Evolutionary conservation across 1,284 basidiomycete species (phyloP).

Genomic region (Marasmius sp.): DNA sequence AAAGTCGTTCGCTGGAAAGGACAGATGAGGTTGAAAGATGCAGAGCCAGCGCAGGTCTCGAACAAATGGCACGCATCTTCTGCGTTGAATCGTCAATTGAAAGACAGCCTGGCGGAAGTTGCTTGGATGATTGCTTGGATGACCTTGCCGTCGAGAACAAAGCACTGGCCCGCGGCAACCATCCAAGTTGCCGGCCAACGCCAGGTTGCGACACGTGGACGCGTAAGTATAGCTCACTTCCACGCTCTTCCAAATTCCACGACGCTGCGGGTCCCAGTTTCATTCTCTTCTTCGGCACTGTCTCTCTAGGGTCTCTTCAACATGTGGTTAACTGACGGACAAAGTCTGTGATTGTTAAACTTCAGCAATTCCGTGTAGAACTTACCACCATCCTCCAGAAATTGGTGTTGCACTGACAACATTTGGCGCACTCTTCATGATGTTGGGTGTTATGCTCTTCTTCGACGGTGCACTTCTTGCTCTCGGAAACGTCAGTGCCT

Average conservation of each 20-base stretch:
- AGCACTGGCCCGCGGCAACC: too few relatives aligned
- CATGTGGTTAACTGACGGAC: conserved; percentile 73
- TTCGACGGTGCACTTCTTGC: conserved; percentile 98
- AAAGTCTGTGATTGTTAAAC: conserved; percentile 41
- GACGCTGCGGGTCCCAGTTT: not conserved
- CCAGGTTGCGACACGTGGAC: not conserved
- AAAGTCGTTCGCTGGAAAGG: too few relatives aligned
- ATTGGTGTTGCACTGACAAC: conserved; percentile 96
- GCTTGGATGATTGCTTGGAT: too few relatives aligned
- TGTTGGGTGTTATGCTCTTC: conserved; percentile 93
- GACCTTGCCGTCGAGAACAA: too few relatives aligned
- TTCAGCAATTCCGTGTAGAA: not conserved
- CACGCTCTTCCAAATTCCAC: not conserved
- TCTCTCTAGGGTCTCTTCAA: conserved; percentile 8
- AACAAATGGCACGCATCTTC: too few relatives aligned
- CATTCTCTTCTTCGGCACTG: not conserved
- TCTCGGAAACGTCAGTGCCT: conserved; percentile 81
- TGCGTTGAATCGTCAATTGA: too few relatives aligned
- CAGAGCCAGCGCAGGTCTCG: too few relatives aligned
- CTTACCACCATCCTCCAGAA: conserved; percentile 49
- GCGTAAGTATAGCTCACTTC: not conserved
- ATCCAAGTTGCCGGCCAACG: too few relatives aligned
- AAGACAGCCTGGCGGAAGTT: too few relatives aligned
- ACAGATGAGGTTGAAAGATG: too few relatives aligned
- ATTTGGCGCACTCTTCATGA: conserved; percentile 96